Evolutionary conservation across 495 filamentous ascomycete species (phyloP), one percentile per base, ranked within the genome.

Genomic region (Sporormia fimetaria): DNA sequence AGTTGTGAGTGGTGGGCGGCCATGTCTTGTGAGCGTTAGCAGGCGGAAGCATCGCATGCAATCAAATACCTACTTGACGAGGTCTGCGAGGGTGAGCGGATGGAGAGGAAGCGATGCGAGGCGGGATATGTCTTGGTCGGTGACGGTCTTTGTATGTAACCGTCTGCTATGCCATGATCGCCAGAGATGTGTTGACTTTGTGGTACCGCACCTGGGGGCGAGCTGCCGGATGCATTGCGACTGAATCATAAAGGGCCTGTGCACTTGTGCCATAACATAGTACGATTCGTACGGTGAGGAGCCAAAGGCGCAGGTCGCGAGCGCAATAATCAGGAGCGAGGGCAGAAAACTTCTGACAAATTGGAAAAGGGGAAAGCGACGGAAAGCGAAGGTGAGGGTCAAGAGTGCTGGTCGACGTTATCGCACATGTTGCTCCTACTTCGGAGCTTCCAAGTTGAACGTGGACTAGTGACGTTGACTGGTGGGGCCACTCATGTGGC

Each of bases 1-100:
- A 27, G 75, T 73, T 2, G 81, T 80, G 37, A 98, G 73, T 0
- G 90, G 90, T 23, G 90, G 88, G 4, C 83, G 84, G 30, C 90
- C 90, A 63, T 92, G 81, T 63, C 84, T 92, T 44, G 6, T 25
- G 16, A 40, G 16, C 30, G 41, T 28, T 23, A 41, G 3, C 46
- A n/a, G n/a, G n/a, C 38, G 28, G 25, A 32, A 37, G 6, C n/a
- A 27, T 28, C 36, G 34, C 27, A 44, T 9, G 15, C 14, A 12
- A 37, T 18, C 6, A 33, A 33, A 16, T 3, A 37, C 64, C 47
- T 65, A 93, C 85, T 79, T 87, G 46, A 94, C 76, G 21, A 98
- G 66, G 60, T 96, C 88, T 31, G 81, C 78, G 12, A 98, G 69
- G 15, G 81, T 88, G 57, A 98, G 67, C 7, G 76, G 73, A 48